Base-by-base conservation (phyloP, 2,329 filamentous ascomycete genomes). In the Echinosphaeria canescens region DNA sequence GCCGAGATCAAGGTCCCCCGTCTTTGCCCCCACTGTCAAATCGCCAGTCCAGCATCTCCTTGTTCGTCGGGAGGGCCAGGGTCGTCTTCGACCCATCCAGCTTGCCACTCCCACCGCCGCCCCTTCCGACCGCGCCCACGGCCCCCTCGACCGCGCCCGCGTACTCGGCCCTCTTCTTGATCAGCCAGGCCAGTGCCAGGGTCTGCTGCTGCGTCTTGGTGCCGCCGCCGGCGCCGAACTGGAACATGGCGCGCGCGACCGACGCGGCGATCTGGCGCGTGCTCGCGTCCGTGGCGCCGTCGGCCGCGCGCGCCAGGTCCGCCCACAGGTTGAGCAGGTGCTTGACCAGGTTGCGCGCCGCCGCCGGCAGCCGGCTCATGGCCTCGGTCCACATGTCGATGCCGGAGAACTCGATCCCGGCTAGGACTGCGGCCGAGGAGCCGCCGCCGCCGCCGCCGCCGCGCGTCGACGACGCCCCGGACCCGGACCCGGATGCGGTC, bases 381-480 rank as follows among this genome's bases (percentile, higher is more conserved):
- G 36, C 38, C 24, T 40, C 38, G 13, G 32, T 33, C 38, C 38
- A 40, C 8, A 40, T 37, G 22, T 40, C 38, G 10, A 39, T 30
- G 1, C 36, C 38, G 14, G 34, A 34, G n/a, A n/a, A n/a, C n/a
- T 40, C 38, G 23, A 38, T 20, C 1, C 38, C 32, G 31, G 36
- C 39, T 12, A 40, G 32, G 5, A 36, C 38, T 22, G 39, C 38
- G 13, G 32, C 33, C 38, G 36, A 40, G 8, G 39, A 38, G 22
- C 39, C 38, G 10, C 38, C 30, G 1, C 36, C 38, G 14, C 33
- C 34, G n/a, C n/a, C n/a, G 10, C 39, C 38, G 23, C 37, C 23
- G 11, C 34, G 31, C 18, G 15, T 28, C 2, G 34, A 27, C 8
- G 33, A 34, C 17, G 17, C 17, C 1, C 33, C 30, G 11, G 32